These are phyloP conservation scores for Solanum stenotomum DNA, from an alignment of 257 asterid species.

Conservation along the genomic window DNA sequence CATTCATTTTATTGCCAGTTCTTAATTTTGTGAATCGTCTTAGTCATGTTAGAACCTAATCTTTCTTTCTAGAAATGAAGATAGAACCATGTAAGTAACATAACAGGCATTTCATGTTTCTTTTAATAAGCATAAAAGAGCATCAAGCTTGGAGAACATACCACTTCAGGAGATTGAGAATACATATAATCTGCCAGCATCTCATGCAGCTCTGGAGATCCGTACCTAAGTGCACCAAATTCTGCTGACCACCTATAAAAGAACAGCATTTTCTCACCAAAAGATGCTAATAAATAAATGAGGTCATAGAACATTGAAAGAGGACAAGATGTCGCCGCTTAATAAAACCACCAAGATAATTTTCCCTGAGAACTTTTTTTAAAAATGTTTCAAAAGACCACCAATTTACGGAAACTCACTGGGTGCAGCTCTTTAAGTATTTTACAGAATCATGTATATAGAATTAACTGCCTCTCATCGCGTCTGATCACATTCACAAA, in stretches of 20 bases:
- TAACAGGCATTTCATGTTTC: neutral
- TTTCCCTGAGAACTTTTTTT: neutral
- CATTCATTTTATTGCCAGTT: neutral
- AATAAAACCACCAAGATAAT: neutral
- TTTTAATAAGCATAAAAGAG: neutral
- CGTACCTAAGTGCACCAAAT: slow-evolving; percentile 61
- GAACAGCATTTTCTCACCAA: neutral
- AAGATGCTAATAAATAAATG: neutral
- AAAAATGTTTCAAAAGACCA: neutral
- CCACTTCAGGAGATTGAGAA: slow-evolving; percentile 92
- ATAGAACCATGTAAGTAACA: neutral
- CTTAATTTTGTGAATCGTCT: neutral
- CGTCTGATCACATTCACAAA: neutral
- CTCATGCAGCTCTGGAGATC: slow-evolving; percentile 91
- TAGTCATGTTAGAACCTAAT: neutral
- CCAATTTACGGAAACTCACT: neutral
- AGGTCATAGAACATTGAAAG: neutral
- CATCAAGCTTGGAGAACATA: slow-evolving; percentile 15
- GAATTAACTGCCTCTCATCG: neutral
- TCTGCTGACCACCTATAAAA: slow-evolving; percentile 83
- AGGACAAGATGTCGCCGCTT: neutral
- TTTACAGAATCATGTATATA: neutral
- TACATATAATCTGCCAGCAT: slow-evolving; percentile 87
- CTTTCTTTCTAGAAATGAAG: neutral
- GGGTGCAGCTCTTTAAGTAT: neutral